Evolutionary conservation across 768 basidiomycete species (phyloP).

Genomic region (Xerocomellus intermedius): DNA sequence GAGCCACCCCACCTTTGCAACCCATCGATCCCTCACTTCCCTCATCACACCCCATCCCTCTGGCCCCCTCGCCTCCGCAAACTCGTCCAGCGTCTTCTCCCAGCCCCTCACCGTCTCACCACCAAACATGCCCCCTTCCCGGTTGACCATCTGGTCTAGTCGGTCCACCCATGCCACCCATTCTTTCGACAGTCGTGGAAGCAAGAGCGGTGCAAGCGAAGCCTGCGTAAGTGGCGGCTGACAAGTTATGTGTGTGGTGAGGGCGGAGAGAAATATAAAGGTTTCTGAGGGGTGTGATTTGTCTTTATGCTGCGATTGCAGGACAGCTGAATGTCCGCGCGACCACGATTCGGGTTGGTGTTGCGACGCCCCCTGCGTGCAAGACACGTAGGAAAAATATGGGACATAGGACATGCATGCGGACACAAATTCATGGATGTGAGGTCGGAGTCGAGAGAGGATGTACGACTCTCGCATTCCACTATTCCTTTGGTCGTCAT

Average conservation of each 20-base stretch:
- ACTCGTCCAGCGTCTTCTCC: constrained; percentile 67
- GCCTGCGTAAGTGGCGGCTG: constrained; percentile 68
- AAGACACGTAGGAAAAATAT: constrained; percentile 68
- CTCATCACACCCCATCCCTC: constrained; percentile 43
- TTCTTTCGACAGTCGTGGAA: constrained; percentile 66
- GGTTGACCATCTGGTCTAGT: constrained; percentile 69
- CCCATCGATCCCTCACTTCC: constrained; percentile 62
- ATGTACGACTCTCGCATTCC: constrained; percentile 84
- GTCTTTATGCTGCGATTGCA: constrained; percentile 57
- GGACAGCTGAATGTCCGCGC: constrained; percentile 41
- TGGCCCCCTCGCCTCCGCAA: constrained; percentile 51
- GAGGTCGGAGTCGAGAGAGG: constrained; percentile 68
- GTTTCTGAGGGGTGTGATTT: constrained; percentile 74
- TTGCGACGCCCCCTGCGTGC: constrained; percentile 20
- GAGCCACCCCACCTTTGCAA: constrained; percentile 75
- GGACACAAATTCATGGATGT: constrained; percentile 74
- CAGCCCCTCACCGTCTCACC: constrained; percentile 65
- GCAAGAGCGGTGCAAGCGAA: constrained; percentile 53
- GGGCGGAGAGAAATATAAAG: constrained; percentile 63
- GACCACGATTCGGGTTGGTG: constrained; percentile 26
- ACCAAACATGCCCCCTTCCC: constrained; percentile 76
- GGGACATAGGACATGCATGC: constrained; percentile 80
- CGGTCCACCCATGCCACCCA: constrained; percentile 77
- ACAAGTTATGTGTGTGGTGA: constrained; percentile 64
- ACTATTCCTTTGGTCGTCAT: constrained; percentile 26